Percentiles rank a stretch among this genome's conserved stretches.
These are phyloP conservation scores for Knoxdaviesia proteae DNA, from an alignment of 2,329 filamentous ascomycete species.

Conservation along the genomic window DNA sequence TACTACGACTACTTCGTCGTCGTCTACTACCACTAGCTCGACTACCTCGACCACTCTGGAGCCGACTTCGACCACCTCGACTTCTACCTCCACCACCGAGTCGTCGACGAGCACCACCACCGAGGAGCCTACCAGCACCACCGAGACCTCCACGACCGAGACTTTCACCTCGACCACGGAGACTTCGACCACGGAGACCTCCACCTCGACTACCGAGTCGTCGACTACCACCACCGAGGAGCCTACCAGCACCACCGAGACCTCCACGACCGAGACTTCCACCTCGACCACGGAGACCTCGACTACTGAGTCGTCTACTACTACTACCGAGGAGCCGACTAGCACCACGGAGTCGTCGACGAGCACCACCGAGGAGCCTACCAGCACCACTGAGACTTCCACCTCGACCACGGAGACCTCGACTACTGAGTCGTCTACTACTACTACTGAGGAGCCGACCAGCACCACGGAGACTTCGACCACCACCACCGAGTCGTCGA, in stretches of 20 bases:
- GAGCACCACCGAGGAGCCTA: slow-evolving; percentile 4
- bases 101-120: slow-evolving; percentile 3
- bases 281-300: slow-evolving; percentile 3
- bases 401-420: slow-evolving; percentile 1
- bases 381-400: slow-evolving; percentile 3
- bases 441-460: background rate
- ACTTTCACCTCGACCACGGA: background rate
- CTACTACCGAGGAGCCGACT: slow-evolving; percentile 1
- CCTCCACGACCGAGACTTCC: slow-evolving; percentile 5
- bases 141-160: slow-evolving; percentile 2
- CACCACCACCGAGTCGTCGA: slow-evolving; percentile 1
- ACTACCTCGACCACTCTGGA: slow-evolving; percentile 3
- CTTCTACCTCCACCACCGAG: slow-evolving; percentile 1
- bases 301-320: slow-evolving; percentile 1
- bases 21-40: slow-evolving; percentile 1
- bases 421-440: background rate
- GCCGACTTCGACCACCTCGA: slow-evolving; percentile 3
- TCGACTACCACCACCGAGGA: slow-evolving; percentile 4
- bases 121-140: slow-evolving; percentile 3
- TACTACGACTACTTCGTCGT: slow-evolving; percentile 1
- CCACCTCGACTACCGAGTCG: slow-evolving; percentile 1
- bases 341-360: slow-evolving; percentile 4
- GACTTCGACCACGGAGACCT: background rate
- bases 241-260: slow-evolving; percentile 3
- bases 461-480: background rate